A percentile compares a stretch with the other conserved stretches of the same genome.
These are phyloP conservation scores for Datisca glomerata DNA, from an alignment of 306 rosid genomes.

Conservation along the genomic window DNA sequence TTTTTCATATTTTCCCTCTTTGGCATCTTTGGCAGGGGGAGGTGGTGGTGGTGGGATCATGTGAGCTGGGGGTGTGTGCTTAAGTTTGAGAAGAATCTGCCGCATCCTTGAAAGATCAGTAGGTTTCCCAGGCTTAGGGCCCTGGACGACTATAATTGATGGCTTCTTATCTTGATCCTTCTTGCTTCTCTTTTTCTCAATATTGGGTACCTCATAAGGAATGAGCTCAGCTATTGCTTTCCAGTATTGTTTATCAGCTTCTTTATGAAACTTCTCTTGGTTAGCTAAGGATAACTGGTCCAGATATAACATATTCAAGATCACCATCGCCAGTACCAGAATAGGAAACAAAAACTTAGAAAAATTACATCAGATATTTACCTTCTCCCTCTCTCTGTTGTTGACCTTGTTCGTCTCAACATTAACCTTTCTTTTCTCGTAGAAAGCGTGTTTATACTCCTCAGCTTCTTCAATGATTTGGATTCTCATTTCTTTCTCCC, in stretches of 20 bases:
- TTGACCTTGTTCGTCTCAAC: conserved; percentile 74
- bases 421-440: conserved; percentile 90
- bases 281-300: conserved; percentile 58
- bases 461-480: conserved; percentile 93
- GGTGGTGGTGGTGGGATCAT: conserved; percentile 95
- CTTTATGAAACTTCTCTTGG: conserved; percentile 97
- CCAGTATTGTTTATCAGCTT: conserved; percentile 96
- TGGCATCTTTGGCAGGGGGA: conserved; percentile 32
- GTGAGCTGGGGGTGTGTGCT: conserved; percentile 97
- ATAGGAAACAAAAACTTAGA: not conserved
- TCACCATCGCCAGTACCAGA: not conserved
- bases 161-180: conserved; percentile 96
- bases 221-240: conserved; percentile 87
- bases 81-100: conserved; percentile 78
- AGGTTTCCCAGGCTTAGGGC: conserved; percentile 98
- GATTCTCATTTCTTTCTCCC: conserved; percentile 81
- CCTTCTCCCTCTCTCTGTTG: conserved; percentile 97
- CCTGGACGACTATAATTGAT: conserved; percentile 74
- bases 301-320: conserved; percentile 4
- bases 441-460: conserved; percentile 63
- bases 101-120: conserved; percentile 92
- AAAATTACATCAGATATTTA: conserved; percentile 15
- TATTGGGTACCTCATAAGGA: conserved; percentile 90
- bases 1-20: conserved; percentile 33
- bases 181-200: conserved; percentile 89